Evolutionary conservation across 75 land plant species (phyloP).

Genomic region (Picea sitchensis): DNA sequence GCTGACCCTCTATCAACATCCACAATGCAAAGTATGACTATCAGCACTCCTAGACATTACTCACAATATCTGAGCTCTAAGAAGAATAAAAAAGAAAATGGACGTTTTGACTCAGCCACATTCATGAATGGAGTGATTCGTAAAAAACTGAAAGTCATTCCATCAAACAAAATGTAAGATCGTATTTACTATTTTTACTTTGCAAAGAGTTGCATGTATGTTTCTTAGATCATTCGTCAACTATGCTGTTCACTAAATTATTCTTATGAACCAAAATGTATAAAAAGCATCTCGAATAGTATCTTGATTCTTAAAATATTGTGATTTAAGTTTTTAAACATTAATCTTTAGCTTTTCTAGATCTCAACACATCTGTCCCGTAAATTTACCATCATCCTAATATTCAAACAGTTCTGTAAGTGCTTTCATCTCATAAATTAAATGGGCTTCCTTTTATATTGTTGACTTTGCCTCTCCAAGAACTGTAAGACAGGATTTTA

Average conservation of each 20-base stretch:
- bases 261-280: background rate
- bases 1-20: conserved; percentile 19
- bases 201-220: background rate
- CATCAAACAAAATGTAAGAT: conserved; percentile 12
- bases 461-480: background rate
- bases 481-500: background rate
- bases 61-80: conserved; percentile 33
- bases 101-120: conserved; percentile 17
- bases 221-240: conserved; percentile 1
- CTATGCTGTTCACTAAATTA: background rate
- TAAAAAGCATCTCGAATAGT: background rate
- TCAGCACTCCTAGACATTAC: conserved; percentile 2
- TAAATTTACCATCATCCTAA: background rate
- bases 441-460: background rate
- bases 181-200: no score
- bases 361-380: background rate
- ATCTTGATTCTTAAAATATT: no score
- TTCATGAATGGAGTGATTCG: conserved; percentile 71
- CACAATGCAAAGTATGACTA: background rate
- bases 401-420: background rate
- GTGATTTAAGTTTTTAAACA: no score
- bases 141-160: conserved; percentile 74
- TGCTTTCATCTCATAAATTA: background rate
- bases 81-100: background rate
- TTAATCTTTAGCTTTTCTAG: no score